phyloP scores from a whole-genome alignment of 805 yeast species.

The Yamadazyma tumulicola region DNA sequence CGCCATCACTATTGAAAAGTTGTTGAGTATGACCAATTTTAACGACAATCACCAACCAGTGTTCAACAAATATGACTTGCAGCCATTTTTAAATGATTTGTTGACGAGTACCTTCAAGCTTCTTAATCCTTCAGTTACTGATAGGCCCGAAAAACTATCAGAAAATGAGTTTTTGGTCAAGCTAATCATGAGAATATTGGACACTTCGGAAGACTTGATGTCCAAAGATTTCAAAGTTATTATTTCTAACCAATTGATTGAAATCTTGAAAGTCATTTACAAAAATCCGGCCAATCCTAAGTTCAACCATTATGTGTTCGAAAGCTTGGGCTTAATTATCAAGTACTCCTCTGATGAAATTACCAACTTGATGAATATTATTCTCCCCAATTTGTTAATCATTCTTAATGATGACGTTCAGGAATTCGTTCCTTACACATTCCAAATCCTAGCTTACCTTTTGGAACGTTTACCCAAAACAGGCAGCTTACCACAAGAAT shows the following conservation, averaged over 20 bases:
- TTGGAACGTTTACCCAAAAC: slow-evolving; percentile 56
- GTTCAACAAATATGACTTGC: slow-evolving; percentile 71
- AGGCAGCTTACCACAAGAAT: slow-evolving; percentile 55
- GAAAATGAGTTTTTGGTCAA: slow-evolving; percentile 94
- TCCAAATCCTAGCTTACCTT: slow-evolving; percentile 82
- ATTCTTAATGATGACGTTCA: slow-evolving; percentile 82
- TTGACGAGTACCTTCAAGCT: slow-evolving; percentile 69
- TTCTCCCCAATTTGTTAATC: slow-evolving; percentile 64
- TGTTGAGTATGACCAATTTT: slow-evolving; percentile 69
- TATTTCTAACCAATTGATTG: slow-evolving; percentile 60
- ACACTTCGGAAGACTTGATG: slow-evolving; percentile 68
- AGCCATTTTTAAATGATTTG: slow-evolving; percentile 55
- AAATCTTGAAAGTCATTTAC: slow-evolving; percentile 66
- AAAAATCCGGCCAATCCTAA: slow-evolving; percentile 94
- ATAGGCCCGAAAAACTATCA: slow-evolving; percentile 81
- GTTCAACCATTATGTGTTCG: slow-evolving; percentile 88
- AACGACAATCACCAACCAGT: slow-evolving; percentile 50
- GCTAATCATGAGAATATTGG: slow-evolving; percentile 76
- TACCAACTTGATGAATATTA: slow-evolving; percentile 40
- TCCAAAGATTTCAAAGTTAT: slow-evolving; percentile 40
- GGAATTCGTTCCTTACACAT: slow-evolving; percentile 89
- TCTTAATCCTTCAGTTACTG: slow-evolving; percentile 22
- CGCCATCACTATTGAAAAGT: slow-evolving; percentile 87
- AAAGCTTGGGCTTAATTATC: slow-evolving; percentile 74
- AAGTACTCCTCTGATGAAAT: slow-evolving; percentile 41